Conservation (phyloP, 148 eudicot genomes). For the Chenopodium formosanum region DNA sequence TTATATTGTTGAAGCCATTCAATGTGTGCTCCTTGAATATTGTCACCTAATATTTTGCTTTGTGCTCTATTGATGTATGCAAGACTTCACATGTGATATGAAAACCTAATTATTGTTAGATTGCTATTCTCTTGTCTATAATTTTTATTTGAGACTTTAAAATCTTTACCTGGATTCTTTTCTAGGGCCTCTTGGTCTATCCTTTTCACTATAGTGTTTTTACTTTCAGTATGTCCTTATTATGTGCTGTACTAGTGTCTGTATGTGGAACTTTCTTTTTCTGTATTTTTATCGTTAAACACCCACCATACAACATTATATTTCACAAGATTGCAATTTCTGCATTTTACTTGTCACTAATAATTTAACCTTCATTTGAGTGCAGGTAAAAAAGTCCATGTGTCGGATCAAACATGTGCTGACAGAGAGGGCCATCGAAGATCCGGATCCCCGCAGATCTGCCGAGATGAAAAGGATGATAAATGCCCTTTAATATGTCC, state of each 20-base stretch:
- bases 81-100: neutral
- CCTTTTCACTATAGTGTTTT: neutral
- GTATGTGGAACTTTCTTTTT: neutral
- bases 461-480: conserved; percentile 88
- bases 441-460: conserved; percentile 76
- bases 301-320: neutral
- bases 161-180: neutral
- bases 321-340: neutral
- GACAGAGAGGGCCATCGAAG: conserved; percentile 86
- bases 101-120: neutral
- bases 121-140: neutral
- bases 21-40: neutral
- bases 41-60: neutral
- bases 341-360: neutral
- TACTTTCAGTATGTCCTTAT: neutral
- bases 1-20: neutral
- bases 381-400: conserved; percentile 83
- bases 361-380: neutral
- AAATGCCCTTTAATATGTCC: conserved; percentile 47
- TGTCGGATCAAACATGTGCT: conserved; percentile 83
- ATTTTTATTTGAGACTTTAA: neutral
- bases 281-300: too few relatives aligned
- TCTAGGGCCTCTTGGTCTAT: neutral
- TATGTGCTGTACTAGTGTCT: neutral
- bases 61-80: neutral